A percentile compares a stretch with the other conserved stretches of the same genome.
These are phyloP conservation scores for Pinus albicaulis DNA, from an alignment of 75 land plant species.

Conservation along the genomic window DNA sequence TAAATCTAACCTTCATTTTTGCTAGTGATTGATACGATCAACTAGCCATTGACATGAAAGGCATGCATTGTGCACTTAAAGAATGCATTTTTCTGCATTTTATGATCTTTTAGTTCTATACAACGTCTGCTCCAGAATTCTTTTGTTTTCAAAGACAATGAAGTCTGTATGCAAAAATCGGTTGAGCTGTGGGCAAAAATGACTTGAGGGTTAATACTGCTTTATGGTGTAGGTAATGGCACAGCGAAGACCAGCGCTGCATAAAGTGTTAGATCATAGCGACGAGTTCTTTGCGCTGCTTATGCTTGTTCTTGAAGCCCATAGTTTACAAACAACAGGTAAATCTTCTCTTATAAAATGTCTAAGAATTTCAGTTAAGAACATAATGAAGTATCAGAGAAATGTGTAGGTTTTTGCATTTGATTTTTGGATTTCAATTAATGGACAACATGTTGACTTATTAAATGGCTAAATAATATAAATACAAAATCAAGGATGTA, in stretches of 20 bases:
- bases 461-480: background rate
- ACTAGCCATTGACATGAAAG: background rate
- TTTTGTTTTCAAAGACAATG: background rate
- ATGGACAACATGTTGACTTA: background rate
- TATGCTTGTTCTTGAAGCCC: constrained; percentile 91
- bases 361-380: background rate
- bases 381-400: background rate
- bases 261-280: constrained; percentile 88
- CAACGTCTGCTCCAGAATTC: background rate
- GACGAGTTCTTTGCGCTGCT: constrained; percentile 93
- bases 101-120: background rate
- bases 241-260: constrained; percentile 82
- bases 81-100: background rate
- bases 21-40: background rate
- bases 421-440: background rate
- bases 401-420: background rate
- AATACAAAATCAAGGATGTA: background rate
- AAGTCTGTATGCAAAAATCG: background rate
- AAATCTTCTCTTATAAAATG: constrained; percentile 1
- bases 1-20: background rate
- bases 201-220: background rate
- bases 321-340: constrained; percentile 89
- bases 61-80: background rate
- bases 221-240: constrained; percentile 75
- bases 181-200: background rate